Evolutionary conservation across 306 rosid species (phyloP).

Genomic region (Morella rubra): DNA sequence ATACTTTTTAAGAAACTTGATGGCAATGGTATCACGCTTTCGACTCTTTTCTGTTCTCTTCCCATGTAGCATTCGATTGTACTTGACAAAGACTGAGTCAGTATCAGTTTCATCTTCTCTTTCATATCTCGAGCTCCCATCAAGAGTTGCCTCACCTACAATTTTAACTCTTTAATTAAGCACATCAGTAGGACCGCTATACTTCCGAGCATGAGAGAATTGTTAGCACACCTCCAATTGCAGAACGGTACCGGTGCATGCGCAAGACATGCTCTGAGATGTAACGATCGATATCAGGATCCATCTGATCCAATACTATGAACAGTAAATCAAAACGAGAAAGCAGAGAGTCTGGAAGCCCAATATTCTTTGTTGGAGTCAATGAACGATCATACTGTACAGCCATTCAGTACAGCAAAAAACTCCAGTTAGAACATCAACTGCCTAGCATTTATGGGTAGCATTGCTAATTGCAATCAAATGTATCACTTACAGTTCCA

Average conservation of each 20-base stretch:
- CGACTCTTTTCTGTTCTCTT: constrained; percentile 60
- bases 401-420: constrained; percentile 15
- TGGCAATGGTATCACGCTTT: constrained; percentile 83
- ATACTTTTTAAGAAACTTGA: constrained; percentile 91
- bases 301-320: constrained; percentile 98
- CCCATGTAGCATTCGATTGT: constrained; percentile 92
- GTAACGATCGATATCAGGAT: constrained; percentile 91
- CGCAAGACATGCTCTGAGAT: constrained; percentile 96
- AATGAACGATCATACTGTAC: constrained; percentile 91
- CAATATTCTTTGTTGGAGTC: constrained; percentile 99
- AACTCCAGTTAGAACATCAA: constrained; percentile 18
- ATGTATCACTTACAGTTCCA: constrained; percentile 76
- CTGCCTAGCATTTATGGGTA: background rate
- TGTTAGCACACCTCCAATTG: constrained; percentile 64
- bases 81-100: constrained; percentile 82
- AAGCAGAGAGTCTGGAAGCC: constrained; percentile 95
- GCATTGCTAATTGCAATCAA: constrained; percentile 1
- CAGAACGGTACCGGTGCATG: constrained; percentile 89
- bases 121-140: constrained; percentile 72
- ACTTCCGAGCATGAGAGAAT: constrained; percentile 26
- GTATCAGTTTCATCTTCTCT: constrained; percentile 83
- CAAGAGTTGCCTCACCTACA: constrained; percentile 67
- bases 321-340: constrained; percentile 96
- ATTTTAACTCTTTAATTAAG: constrained; percentile 25
- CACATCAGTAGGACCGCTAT: constrained; percentile 9